A percentile compares a stretch with the other conserved stretches of the same genome.
Evolutionary conservation across 2,329 filamentous ascomycete species (phyloP).

Genomic region (Macrophomina pseudophaseolina): DNA sequence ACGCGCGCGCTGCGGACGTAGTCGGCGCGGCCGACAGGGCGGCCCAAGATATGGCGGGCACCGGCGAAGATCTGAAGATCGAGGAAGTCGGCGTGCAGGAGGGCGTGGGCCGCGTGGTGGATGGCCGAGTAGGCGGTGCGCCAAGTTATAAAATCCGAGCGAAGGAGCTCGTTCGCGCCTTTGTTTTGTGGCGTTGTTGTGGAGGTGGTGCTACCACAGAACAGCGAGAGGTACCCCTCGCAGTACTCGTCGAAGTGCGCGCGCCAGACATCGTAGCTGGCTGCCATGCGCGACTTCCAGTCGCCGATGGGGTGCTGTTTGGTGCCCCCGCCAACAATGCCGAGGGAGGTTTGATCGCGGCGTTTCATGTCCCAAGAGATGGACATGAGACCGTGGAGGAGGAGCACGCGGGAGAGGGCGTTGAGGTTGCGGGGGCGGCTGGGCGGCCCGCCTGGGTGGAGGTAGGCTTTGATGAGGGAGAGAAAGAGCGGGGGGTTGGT

Average conservation of each 20-base stretch:
- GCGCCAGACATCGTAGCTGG: constrained; percentile 64
- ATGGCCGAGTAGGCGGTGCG: constrained; percentile 59
- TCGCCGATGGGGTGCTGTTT: constrained; percentile 39
- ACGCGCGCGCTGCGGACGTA: constrained; percentile 56
- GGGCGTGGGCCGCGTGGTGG: constrained; percentile 63
- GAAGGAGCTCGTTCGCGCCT: constrained; percentile 26
- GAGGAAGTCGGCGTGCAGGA: constrained; percentile 63
- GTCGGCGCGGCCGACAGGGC: constrained; percentile 57
- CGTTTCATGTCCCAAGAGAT: constrained; percentile 67
- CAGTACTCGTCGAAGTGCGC: constrained; percentile 62
- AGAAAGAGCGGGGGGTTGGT: constrained; percentile 51
- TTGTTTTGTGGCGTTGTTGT: constrained; percentile 29
- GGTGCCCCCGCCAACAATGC: neutral
- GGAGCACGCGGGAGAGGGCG: constrained; percentile 57
- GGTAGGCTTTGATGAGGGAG: constrained; percentile 61
- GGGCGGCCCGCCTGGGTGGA: constrained; percentile 38
- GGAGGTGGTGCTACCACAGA: neutral
- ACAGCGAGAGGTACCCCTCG: constrained; percentile 36
- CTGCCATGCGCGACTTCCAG: constrained; percentile 59
- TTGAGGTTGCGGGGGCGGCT: constrained; percentile 51
- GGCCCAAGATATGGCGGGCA: constrained; percentile 63
- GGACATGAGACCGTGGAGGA: constrained; percentile 68
- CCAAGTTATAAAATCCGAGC: constrained; percentile 53
- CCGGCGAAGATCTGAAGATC: constrained; percentile 68
- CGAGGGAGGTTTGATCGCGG: constrained; percentile 64